phyloP scores from a whole-genome alignment of 305 asterid species.

The Coffea humblotiana region DNA sequence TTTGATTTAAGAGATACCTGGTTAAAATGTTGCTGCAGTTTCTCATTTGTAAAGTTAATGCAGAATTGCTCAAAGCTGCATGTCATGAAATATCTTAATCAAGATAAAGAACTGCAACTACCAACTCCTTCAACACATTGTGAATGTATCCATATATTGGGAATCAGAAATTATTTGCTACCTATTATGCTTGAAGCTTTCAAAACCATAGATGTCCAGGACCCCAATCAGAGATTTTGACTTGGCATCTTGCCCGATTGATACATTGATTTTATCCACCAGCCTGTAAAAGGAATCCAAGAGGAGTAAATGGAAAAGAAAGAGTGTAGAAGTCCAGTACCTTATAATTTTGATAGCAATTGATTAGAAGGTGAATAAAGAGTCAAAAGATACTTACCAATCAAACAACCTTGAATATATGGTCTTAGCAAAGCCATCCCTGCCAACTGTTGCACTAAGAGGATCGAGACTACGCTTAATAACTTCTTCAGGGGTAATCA shows the following conservation, averaged over 20 bases:
- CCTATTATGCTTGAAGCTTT: slow-evolving; percentile 98
- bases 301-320: slow-evolving; percentile 6
- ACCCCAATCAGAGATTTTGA: slow-evolving; percentile 92
- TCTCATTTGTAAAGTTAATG: slow-evolving; percentile 95
- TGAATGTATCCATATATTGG: not conserved
- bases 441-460: slow-evolving; percentile 82
- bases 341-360: not conserved
- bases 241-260: slow-evolving; percentile 88
- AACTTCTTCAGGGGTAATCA: slow-evolving; percentile 99
- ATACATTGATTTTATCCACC: slow-evolving; percentile 89
- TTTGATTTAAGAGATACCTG: slow-evolving; percentile 54
- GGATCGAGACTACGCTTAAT: slow-evolving; percentile 99
- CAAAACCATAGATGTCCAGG: slow-evolving; percentile 96
- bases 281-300: slow-evolving; percentile 58
- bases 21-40: slow-evolving; percentile 96
- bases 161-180: slow-evolving; percentile 28
- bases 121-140: not conserved
- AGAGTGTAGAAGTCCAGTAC: not conserved
- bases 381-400: slow-evolving; percentile 55
- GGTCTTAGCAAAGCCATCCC: slow-evolving; percentile 98
- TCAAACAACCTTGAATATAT: slow-evolving; percentile 92
- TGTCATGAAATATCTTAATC: slow-evolving; percentile 28
- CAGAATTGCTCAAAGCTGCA: slow-evolving; percentile 99
- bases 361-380: slow-evolving; percentile 21
- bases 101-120: slow-evolving; percentile 24